A percentile compares a stretch with the other conserved stretches of the same genome.
These are phyloP conservation scores for Forsythia viridissima DNA, from an alignment of 257 asterid species.

Conservation along the genomic window DNA sequence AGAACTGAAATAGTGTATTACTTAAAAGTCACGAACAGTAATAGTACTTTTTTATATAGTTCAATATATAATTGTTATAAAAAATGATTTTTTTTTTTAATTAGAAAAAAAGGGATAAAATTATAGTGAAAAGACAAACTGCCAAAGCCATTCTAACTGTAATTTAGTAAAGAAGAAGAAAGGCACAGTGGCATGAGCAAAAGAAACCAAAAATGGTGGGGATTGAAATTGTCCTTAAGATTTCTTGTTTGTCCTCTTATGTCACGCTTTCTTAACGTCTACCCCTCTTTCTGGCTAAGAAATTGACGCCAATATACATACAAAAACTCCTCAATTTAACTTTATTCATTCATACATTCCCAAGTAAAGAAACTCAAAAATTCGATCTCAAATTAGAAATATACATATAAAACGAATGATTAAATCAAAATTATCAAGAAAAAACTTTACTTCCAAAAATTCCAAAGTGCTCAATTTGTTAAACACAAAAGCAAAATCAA, in stretches of 20 bases:
- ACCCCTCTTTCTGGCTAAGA: background rate
- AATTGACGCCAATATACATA: no score
- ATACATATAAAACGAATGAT: no score
- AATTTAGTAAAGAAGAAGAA: background rate
- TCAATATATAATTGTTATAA: no score
- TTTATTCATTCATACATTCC: background rate
- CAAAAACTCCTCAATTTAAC: background rate
- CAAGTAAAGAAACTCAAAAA: background rate
- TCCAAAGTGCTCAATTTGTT: background rate
- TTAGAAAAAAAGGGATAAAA: background rate
- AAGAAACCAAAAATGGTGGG: constrained; percentile 13
- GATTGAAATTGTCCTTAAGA: background rate
- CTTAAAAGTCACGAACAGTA: no score
- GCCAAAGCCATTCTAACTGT: background rate
- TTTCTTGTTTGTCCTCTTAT: background rate
- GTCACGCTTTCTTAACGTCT: background rate
- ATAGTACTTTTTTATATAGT: no score
- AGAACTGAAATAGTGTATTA: no score
- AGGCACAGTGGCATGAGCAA: background rate
- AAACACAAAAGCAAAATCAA: background rate
- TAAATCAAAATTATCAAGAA: background rate
- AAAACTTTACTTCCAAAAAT: background rate
- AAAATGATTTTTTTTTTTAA: no score
- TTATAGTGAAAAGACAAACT: background rate
- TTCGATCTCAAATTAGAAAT: no score